phyloP scores from a whole-genome alignment of 2,329 filamentous ascomycete genomes.

The Fusarium chlamydosporum region DNA sequence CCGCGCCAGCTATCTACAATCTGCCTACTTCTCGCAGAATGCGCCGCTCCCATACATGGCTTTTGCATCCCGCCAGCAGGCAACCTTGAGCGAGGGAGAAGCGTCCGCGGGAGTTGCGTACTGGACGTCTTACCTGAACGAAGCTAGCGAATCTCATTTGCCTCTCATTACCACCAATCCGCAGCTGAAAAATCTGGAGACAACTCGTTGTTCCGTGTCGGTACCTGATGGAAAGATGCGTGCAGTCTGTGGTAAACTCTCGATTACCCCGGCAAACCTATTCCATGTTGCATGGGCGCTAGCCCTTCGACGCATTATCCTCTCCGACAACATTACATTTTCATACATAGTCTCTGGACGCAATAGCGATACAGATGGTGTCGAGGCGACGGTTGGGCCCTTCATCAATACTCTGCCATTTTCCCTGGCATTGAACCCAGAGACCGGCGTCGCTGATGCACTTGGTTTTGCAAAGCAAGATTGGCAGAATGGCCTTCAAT shows the following conservation, averaged over 20 bases:
- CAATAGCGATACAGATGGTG: constrained; percentile 4
- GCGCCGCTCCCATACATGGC: constrained; percentile 7
- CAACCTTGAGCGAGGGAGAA: constrained; percentile 7
- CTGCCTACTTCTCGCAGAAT: constrained; percentile 12
- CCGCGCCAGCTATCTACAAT: constrained; percentile 12
- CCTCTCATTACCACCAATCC: constrained; percentile 11
- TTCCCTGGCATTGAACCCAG: constrained; percentile 2
- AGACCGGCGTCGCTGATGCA: constrained; percentile 11
- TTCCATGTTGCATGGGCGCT: constrained; percentile 16
- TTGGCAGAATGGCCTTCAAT: constrained; percentile 16
- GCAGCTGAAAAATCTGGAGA: constrained; percentile 9
- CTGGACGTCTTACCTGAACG: constrained; percentile 13
- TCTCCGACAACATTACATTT: constrained; percentile 10
- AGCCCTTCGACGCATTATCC: constrained; percentile 14
- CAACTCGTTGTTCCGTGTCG: constrained; percentile 7
- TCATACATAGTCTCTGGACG: constrained; percentile 16
- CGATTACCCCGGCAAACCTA: constrained; percentile 13
- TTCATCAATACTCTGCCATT: constrained; percentile 15
- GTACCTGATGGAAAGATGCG: constrained; percentile 6
- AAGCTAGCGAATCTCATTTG: constrained; percentile 15
- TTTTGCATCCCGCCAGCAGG: constrained; percentile 16
- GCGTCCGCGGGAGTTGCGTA: constrained; percentile 11
- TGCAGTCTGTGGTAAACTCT: constrained; percentile 11
- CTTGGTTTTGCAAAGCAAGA: constrained; percentile 9
- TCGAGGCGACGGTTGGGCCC: constrained; percentile 13